Base-by-base conservation (phyloP, 2,329 filamentous ascomycete genomes). In the Cytospora paraplurivora region DNA sequence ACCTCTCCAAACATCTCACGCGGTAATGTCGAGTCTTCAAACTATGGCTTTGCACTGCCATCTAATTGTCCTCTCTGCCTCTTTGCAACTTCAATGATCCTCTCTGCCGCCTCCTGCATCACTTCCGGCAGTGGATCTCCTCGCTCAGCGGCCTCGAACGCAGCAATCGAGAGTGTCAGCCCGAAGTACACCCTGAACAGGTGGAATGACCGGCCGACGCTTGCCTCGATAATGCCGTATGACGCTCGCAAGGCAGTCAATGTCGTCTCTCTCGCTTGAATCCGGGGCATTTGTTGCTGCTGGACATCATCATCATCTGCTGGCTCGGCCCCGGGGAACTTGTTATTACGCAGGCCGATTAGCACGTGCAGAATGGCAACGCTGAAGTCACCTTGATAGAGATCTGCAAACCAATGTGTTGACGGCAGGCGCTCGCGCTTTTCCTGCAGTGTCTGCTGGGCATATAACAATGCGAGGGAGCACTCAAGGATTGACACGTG, bases 351-450 rank as follows among this genome's bases (percentile, higher is more conserved):
- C 47, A 41, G 68, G 66, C 72, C 68, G 47, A 70, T 69, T 2
- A 74, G 76, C 72, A 61, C 68, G 64, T 74, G 75, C 44, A 47
- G 44, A n/a, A 60, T 71, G 70, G 68, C 70, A 19, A 47, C 50
- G 44, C 59, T n/a, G 51, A 60, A 50, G 47, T 63, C 60, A 49
- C 53, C 47, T 50, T 55, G 44, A 27, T 47, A 49, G 32, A 35
- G 64, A 11, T 47, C 21, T 7, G 54, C 21, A 0, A 59, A 50
- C 21, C 69, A 71, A 3, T 19, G 7, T 7, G 21, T 19, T 47
- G 44, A 21, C 7, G 44, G 44, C 44, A 21, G n/a, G 44, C 44
- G 44, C 44, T 47, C 44, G n/a, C 44, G 44, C n/a, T 47, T 47
- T 17, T 47, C 44, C 17, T 47, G 44, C 44, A 19, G 44, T 47